These are phyloP conservation scores for Vigna hirtella DNA, from an alignment of 306 rosid species.

Conservation along the genomic window DNA sequence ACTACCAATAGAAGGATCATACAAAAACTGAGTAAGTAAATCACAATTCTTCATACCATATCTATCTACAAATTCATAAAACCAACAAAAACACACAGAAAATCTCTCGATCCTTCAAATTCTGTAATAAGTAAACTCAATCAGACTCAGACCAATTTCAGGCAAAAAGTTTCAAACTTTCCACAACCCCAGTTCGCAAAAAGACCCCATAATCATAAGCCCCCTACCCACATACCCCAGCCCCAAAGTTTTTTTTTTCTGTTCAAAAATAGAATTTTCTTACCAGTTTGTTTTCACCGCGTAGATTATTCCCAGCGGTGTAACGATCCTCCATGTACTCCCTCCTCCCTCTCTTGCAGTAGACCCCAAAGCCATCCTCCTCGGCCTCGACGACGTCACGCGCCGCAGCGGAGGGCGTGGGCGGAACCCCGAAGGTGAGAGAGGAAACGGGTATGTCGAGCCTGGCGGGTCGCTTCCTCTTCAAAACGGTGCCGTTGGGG, in stretches of 20 bases:
- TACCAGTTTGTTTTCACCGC: constrained; percentile 84
- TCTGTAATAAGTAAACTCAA: not conserved
- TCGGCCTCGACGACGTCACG: constrained; percentile 70
- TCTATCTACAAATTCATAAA: not conserved
- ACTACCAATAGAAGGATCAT: constrained; percentile 8
- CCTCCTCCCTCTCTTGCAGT: constrained; percentile 91
- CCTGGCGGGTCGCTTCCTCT: constrained; percentile 88
- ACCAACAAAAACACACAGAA: constrained; percentile 16
- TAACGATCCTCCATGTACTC: constrained; percentile 92
- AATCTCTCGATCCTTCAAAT: not conserved
- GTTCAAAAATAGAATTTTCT: not conserved
- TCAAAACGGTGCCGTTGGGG: constrained; percentile 62
- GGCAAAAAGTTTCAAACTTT: constrained; percentile 31
- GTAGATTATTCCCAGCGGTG: constrained; percentile 66
- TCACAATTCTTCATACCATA: not conserved
- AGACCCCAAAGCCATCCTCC: constrained; percentile 69
- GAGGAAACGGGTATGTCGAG: constrained; percentile 77
- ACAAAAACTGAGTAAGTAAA: not conserved
- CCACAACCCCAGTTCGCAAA: constrained; percentile 33
- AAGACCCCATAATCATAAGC: not conserved
- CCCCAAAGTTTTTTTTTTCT: not conserved
- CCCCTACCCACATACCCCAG: not conserved
- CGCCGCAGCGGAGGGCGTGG: constrained; percentile 55
- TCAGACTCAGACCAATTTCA: constrained; percentile 36
- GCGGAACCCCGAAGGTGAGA: constrained; percentile 50